Conservation (phyloP, 2,329 filamentous ascomycete species). For the Fusarium praegraminearum region DNA sequence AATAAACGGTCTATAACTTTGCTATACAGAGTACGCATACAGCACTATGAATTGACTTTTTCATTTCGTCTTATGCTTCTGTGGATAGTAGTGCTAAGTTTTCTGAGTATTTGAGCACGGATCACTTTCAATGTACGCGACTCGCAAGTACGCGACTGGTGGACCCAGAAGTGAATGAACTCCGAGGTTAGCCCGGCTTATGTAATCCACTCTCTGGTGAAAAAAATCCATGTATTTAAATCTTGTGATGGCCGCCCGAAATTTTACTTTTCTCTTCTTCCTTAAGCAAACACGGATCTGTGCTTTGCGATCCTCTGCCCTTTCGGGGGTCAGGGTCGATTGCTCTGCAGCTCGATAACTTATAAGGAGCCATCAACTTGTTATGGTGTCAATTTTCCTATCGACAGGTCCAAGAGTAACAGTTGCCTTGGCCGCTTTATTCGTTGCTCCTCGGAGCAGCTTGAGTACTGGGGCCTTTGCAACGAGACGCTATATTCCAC, state of each 20-base stretch:
- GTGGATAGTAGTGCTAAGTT: neutral
- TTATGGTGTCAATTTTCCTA: constrained; percentile 88
- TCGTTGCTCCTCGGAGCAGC: constrained; percentile 68
- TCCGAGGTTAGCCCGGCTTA: constrained; percentile 22
- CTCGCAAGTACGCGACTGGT: neutral
- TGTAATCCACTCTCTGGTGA: neutral
- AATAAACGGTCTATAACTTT: neutral
- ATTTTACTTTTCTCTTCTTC: constrained; percentile 50
- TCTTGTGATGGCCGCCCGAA: constrained; percentile 46
- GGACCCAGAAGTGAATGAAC: neutral
- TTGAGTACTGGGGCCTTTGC: constrained; percentile 73
- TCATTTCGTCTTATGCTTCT: neutral
- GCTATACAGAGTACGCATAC: too few species aligned
- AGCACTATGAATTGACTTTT: neutral
- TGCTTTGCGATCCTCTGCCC: constrained; percentile 81
- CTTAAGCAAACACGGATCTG: constrained; percentile 76
- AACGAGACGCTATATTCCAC: constrained; percentile 86
- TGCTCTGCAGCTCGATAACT: constrained; percentile 86
- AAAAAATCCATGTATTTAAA: constrained; percentile 30
- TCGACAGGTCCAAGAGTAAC: constrained; percentile 95
- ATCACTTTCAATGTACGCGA: constrained; percentile 24
- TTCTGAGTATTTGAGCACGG: constrained; percentile 29
- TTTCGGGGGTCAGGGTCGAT: constrained; percentile 74
- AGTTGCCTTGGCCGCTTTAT: constrained; percentile 71
- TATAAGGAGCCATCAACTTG: constrained; percentile 79